These are phyloP conservation scores for Leccinellum luteum DNA, from an alignment of 768 basidiomycete species.

Conservation along the genomic window DNA sequence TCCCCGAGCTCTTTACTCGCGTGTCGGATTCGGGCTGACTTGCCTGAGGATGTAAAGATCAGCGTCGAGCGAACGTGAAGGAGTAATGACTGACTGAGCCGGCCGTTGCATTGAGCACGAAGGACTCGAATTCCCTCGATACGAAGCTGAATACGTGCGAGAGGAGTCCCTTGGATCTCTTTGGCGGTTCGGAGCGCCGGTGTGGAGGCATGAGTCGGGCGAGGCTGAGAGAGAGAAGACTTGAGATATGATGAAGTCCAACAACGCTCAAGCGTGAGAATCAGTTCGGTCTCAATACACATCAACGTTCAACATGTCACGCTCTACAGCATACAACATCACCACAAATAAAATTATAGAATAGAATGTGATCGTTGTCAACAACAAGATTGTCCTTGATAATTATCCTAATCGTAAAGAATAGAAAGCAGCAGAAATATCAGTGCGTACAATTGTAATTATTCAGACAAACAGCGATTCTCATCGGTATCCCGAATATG, in stretches of 20 bases:
- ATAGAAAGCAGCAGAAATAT: slow-evolving; percentile 9
- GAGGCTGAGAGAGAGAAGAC: not conserved
- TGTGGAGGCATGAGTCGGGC: slow-evolving; percentile 11
- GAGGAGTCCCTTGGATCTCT: slow-evolving; percentile 40
- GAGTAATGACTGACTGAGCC: slow-evolving; percentile 15
- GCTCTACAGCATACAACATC: slow-evolving; percentile 10
- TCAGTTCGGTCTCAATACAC: slow-evolving; percentile 7
- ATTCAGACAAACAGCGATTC: not conserved
- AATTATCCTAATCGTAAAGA: slow-evolving; percentile 7
- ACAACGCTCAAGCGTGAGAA: slow-evolving; percentile 21
- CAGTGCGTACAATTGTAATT: slow-evolving; percentile 6
- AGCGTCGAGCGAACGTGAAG: not conserved
- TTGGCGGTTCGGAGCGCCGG: slow-evolving; percentile 4
- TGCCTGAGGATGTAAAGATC: slow-evolving; percentile 12
- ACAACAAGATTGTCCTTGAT: slow-evolving; percentile 11
- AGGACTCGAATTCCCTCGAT: slow-evolving; percentile 67
- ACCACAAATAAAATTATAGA: slow-evolving; percentile 7
- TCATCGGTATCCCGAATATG: slow-evolving; percentile 51
- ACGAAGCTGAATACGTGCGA: slow-evolving; percentile 69
- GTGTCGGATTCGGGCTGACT: slow-evolving; percentile 11
- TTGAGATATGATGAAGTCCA: not conserved
- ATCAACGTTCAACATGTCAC: not conserved
- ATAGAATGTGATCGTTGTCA: slow-evolving; percentile 3
- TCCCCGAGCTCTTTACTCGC: slow-evolving; percentile 8
- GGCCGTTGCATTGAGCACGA: slow-evolving; percentile 63